These are phyloP conservation scores for Akanthomyces uredinophilus DNA, from an alignment of 2,329 filamentous ascomycete species.

Conservation along the genomic window DNA sequence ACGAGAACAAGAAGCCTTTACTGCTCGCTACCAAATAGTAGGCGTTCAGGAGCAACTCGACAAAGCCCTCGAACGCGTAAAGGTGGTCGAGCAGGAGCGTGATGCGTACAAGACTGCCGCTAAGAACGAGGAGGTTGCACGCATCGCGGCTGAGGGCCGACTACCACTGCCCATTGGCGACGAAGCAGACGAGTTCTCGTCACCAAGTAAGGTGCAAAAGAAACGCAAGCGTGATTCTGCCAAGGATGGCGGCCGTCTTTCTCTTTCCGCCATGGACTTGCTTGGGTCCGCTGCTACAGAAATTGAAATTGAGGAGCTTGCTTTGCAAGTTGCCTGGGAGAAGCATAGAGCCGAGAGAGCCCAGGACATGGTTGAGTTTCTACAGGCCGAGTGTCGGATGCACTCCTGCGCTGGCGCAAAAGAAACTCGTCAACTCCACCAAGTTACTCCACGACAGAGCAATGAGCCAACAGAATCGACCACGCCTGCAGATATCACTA, in stretches of 20 bases:
- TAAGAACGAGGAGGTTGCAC: conserved; percentile 67
- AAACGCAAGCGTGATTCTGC: conserved; percentile 25
- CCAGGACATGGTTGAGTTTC: conserved; percentile 68
- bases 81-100: conserved; percentile 66
- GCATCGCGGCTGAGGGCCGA: conserved; percentile 66
- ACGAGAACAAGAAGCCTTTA: conserved; percentile 65
- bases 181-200: conserved; percentile 55
- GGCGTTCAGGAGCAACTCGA: conserved; percentile 62
- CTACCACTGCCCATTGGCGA: conserved; percentile 56
- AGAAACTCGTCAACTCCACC: conserved; percentile 16
- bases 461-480: neutral
- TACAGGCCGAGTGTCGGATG: conserved; percentile 69
- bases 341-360: conserved; percentile 62
- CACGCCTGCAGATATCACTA: conserved; percentile 1
- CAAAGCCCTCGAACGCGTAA: conserved; percentile 57
- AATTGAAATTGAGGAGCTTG: conserved; percentile 54
- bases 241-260: conserved; percentile 37
- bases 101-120: conserved; percentile 68
- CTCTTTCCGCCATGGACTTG: conserved; percentile 45
- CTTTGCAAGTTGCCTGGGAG: conserved; percentile 50
- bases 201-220: conserved; percentile 46
- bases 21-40: conserved; percentile 60
- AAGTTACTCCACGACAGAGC: neutral
- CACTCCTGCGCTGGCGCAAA: conserved; percentile 59
- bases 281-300: conserved; percentile 51